phyloP scores from a whole-genome alignment of 1,139 yeast species.

The Meyerozyma athensensis region DNA sequence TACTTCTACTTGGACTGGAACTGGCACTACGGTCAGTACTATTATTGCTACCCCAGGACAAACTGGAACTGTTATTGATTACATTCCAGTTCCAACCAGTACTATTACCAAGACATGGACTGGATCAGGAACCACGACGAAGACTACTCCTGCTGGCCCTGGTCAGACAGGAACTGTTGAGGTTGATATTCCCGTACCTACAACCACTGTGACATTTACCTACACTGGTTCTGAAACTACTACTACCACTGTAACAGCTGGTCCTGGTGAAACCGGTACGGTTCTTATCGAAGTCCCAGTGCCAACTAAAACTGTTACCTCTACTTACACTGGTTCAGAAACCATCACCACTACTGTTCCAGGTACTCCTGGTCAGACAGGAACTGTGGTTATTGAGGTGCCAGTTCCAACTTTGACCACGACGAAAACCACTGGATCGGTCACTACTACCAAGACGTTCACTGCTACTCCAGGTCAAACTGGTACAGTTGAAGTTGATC shows the following conservation, averaged over 20 bases:
- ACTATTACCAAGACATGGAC: conserved; percentile 6
- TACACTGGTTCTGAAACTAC: conserved; percentile 7
- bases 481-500: conserved; percentile 6
- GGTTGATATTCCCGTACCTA: conserved; percentile 13
- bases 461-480: conserved; percentile 9
- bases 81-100: conserved; percentile 5
- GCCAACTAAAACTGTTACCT: conserved; percentile 6
- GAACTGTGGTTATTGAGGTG: conserved; percentile 8
- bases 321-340: conserved; percentile 8
- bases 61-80: conserved; percentile 1
- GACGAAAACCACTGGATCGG: conserved; percentile 7
- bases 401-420: conserved; percentile 7
- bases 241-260: conserved; percentile 7
- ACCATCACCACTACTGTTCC: conserved; percentile 7
- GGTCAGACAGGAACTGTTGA: conserved; percentile 12
- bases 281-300: conserved; percentile 10
- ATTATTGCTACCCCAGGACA: conserved; percentile 4
- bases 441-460: conserved; percentile 6
- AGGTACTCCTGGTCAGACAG: conserved; percentile 9
- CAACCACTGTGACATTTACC: conserved; percentile 7
- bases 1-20: conserved; percentile 10
- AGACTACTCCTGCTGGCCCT: conserved; percentile 5
- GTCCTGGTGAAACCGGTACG: conserved; percentile 8
- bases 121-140: conserved; percentile 1
- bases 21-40: conserved; percentile 2